Base-by-base conservation (phyloP, 1,139 yeast genomes). In the Kodamaea alishanica region DNA sequence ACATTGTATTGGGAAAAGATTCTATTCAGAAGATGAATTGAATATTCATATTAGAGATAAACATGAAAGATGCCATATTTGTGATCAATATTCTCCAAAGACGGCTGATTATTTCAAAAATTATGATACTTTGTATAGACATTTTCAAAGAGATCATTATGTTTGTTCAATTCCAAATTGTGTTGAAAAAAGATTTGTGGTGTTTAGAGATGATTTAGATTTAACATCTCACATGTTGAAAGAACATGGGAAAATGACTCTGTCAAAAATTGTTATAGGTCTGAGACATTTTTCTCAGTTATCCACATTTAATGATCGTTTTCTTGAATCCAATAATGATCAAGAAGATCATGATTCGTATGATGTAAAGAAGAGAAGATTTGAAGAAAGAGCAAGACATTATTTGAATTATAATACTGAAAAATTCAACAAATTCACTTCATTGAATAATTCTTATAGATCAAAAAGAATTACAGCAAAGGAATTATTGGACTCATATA, bases 41-140 rank as follows among this genome's bases (percentile, higher is more conserved):
- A 80, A 78, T 51, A 63, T 81, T 30, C 99, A 92, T 60, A 75
- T 92, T 63, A 72, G 96, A 50, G 87, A 87, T 45, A 68, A 69
- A 39, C 98, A 92, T 60, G 97, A 90, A 58, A 79, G 83, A 50
- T 92, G 99, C 60, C 86, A 83, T 52, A 80, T 94, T 29, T 92
- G 99, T 65, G 95, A 89, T 50, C 82, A 78, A 54, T 69, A 79
- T 10, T 71, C 73, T 47, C 77, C 85, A 1, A 65, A 77, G 15
- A 67, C 73, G 4, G 94, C 95, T 0, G 88, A 81, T 52, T 89
- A 87, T 60, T 94, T 84, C 62, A 74, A 73, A 48, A 77, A 90
- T 59, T 90, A 90, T 54, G 83, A 84, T 39, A 67, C 78, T 30
- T 68, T 92, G 37, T 85, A 81, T 50, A 65, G 70, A 10, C 99